Evolutionary conservation across 2,329 filamentous ascomycete genomes (phyloP), one percentile per base, ranked within the genome.

Genomic region (Hypoxylon sp.): DNA sequence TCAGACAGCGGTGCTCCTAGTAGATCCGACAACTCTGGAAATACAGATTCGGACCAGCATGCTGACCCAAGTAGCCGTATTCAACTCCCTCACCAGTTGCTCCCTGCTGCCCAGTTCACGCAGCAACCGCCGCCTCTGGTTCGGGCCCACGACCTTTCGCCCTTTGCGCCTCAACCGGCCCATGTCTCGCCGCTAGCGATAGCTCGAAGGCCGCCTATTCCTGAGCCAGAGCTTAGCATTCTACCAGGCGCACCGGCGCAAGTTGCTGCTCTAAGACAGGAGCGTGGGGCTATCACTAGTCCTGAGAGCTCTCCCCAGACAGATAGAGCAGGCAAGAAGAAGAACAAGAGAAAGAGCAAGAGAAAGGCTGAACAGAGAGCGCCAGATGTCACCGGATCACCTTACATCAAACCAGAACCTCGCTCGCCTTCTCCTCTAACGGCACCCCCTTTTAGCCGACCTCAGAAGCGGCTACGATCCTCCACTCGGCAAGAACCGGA

Each of bases 151-250:
- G 89, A 94, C 72, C 86, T 89, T 52, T 89, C 89, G 33, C 91
- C 90, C 42, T 80, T 90, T 74, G 92, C 92, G 53, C 91, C 92
- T 24, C 91, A 92, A 73, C 91, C 92, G 55, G 88, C 89, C 50
- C 90, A 92, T 74, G 88, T 87, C 68, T 84, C 91, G 76, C 81
- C 85, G 68, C 75, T 90, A 79, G 80, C 85, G 71, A 78, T 80
- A 74, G 77, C 81, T 54, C 78, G 79, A 32, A 76, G 75, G 18
- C 73, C 76, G 24, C 75, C 74, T 49, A 68, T 77, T 38, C 68
- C 68, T 16, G 71, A 74, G 11, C 72, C 75, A 8, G 77, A 79
- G 26, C 52, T 75, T 12, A 72, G 68, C 62, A 70, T 75, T 44
- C 76, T 79, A 22, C 77, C 77, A 67, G 82, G 78, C 75, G 75